Percentiles rank a stretch among this genome's conserved stretches.
Conservation (phyloP, 257 asterid species). For the Fraxinus anomala region DNA sequence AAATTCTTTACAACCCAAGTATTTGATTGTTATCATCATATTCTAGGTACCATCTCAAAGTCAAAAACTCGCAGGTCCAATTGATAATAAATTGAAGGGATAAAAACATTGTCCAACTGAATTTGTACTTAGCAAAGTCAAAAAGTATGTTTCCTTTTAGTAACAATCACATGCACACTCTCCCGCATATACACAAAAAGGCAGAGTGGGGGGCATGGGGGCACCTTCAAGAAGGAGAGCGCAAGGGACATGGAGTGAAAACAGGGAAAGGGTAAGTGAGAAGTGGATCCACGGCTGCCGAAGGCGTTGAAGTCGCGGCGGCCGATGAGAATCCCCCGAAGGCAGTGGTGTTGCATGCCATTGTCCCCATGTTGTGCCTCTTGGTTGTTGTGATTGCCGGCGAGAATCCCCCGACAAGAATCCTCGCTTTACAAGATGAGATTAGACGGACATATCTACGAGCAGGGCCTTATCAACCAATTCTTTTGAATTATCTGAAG, state of each 20-base stretch:
- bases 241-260: conserved; percentile 80
- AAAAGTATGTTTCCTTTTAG: neutral
- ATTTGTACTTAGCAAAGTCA: neutral
- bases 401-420: too few species aligned
- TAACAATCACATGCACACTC: neutral
- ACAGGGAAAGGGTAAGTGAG: conserved; percentile 79
- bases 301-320: conserved; percentile 92
- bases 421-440: neutral
- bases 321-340: conserved; percentile 86
- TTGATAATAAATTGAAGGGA: neutral
- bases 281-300: conserved; percentile 94
- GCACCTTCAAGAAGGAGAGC: conserved; percentile 70
- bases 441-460: too few species aligned
- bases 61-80: neutral
- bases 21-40: neutral
- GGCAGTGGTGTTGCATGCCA: conserved; percentile 91
- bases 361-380: conserved; percentile 96
- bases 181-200: neutral
- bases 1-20: too few species aligned
- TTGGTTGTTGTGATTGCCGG: conserved; percentile 71
- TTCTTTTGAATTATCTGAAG: too few species aligned
- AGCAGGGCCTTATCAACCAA: too few species aligned
- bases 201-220: neutral
- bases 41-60: neutral
- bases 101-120: neutral